Base-by-base conservation (phyloP, 2,329 filamentous ascomycete genomes). In the Pleochaeta shiraiana region DNA sequence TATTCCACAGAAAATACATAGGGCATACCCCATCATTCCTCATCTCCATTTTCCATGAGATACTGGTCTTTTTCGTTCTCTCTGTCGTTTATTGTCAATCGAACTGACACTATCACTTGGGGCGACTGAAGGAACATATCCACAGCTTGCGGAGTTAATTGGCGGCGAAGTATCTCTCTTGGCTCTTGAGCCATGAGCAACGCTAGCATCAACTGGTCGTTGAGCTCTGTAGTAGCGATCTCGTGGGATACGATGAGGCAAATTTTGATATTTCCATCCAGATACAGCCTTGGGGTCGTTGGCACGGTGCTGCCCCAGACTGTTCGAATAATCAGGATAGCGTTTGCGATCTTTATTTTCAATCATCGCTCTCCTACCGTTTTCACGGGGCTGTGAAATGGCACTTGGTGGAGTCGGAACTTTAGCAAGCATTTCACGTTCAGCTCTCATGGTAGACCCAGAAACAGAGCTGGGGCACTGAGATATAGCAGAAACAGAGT, bases 61-160 rank as follows among this genome's bases (percentile, higher is more conserved):
- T n/a, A n/a, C n/a, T n/a, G n/a, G n/a, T n/a, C n/a, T n/a, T n/a
- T n/a, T n/a, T n/a, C n/a, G n/a, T n/a, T n/a, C n/a, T n/a, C n/a
- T n/a, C n/a, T n/a, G n/a, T n/a, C n/a, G n/a, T 67, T 71, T 72
- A 30, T 63, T 69, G n/a, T 81, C 82, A n/a, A 83, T 76, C 68
- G 79, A 81, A 70, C 81, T 83, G 65, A 85, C 82, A 69, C 82
- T 84, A 70, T 85, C 82, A 68, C 78, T 79, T 1, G 82, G 82
- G 53, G 78, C 80, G 39, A 85, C 74, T 68, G 80, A 83, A 61
- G 75, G 77, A 63, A 74, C 72, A 67, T 82, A 80, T 16, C 55
- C 64, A 47, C 65, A 66, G 4, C 59, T 60, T 6, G 37, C 31
- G 50, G 67, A 59, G 65, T 70, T 70, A 30, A 55, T 30, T 3